Conservation (phyloP, 768 basidiomycete genomes). For the Boletales sp. region DNA sequence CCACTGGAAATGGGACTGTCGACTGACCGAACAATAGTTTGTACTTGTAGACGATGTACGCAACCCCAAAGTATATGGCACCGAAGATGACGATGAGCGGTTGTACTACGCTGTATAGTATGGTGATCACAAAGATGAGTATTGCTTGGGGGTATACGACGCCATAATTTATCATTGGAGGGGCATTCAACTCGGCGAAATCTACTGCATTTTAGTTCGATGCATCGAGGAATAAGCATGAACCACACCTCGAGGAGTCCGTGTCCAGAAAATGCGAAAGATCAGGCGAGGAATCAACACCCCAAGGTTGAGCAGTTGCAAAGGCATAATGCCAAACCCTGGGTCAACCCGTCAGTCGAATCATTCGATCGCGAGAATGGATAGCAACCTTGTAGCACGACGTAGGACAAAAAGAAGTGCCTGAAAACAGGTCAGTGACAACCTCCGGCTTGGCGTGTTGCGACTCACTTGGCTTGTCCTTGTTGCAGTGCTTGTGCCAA, state of each 20-base stretch:
- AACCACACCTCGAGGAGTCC: constrained; percentile 81
- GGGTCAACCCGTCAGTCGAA: constrained; percentile 4
- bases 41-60: constrained; percentile 97
- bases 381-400: constrained; percentile 70
- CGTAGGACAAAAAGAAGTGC: constrained; percentile 83
- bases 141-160: constrained; percentile 96
- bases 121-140: constrained; percentile 90
- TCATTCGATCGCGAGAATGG: not conserved
- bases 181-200: constrained; percentile 93
- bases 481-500: constrained; percentile 79
- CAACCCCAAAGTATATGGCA: constrained; percentile 93
- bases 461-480: constrained; percentile 61
- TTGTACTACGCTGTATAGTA: constrained; percentile 94
- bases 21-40: constrained; percentile 87
- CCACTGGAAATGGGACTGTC: not conserved
- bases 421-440: constrained; percentile 29
- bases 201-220: constrained; percentile 46
- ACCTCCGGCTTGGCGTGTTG: constrained; percentile 7
- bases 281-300: constrained; percentile 79
- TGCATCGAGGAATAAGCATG: not conserved
- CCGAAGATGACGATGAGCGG: constrained; percentile 95
- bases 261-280: constrained; percentile 71
- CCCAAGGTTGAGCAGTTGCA: constrained; percentile 91
- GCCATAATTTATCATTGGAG: constrained; percentile 98
- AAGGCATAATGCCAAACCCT: constrained; percentile 93